Evolutionary conservation across 805 yeast species (phyloP), one percentile per base, ranked within the genome.

Genomic region (Wickerhamiella kurtzmanii): DNA sequence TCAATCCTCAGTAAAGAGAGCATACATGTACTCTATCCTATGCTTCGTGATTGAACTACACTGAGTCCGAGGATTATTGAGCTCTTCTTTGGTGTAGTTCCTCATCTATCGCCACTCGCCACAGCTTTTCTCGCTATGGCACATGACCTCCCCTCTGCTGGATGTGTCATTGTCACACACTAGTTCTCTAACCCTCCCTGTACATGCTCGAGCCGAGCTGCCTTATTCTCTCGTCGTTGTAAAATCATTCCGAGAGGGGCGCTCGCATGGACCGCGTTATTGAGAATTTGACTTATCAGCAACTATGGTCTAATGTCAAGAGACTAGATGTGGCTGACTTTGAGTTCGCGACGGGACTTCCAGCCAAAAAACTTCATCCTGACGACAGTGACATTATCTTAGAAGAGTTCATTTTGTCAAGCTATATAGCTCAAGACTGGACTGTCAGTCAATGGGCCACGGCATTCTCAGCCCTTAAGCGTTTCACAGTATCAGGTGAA

Each of bases 1-100:
- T 89, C 64, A 75, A 72, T 13, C 25, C 25, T 25, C 32, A 25
- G 11, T 25, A 25, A n/a, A n/a, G n/a, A n/a, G n/a, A n/a, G n/a
- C n/a, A n/a, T n/a, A n/a, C n/a, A n/a, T n/a, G n/a, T n/a, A n/a
- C n/a, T n/a, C n/a, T n/a, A n/a, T n/a, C n/a, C n/a, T n/a, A n/a
- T n/a, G n/a, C n/a, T n/a, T n/a, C n/a, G n/a, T n/a, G n/a, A n/a
- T n/a, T n/a, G n/a, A n/a, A n/a, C n/a, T n/a, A n/a, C n/a, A n/a
- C n/a, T n/a, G n/a, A n/a, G n/a, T n/a, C n/a, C n/a, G n/a, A n/a
- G n/a, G n/a, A n/a, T n/a, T n/a, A n/a, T n/a, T n/a, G n/a, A n/a
- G n/a, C n/a, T n/a, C n/a, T n/a, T n/a, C n/a, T n/a, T n/a, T n/a
- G n/a, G n/a, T n/a, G n/a, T n/a, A 25, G 6, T 25, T 25, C 32